Conservation (phyloP, 306 rosid genomes). For the Dryas alaskensis region DNA sequence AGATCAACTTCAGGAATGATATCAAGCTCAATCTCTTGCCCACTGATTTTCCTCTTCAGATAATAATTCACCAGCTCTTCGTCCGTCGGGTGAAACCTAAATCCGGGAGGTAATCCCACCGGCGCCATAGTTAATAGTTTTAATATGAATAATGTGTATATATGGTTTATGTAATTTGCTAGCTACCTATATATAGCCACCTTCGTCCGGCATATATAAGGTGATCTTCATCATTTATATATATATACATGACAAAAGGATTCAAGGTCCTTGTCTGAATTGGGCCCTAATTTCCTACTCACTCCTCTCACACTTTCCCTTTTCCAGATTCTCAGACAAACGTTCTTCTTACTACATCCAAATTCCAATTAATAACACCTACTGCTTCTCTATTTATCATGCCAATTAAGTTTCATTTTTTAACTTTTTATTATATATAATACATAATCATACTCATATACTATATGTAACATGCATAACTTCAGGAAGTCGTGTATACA, state of each 20-base stretch:
- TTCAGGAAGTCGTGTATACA: no score
- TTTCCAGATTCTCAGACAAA: slow-evolving; percentile 84
- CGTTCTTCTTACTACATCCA: slow-evolving; percentile 54
- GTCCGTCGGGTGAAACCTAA: slow-evolving; percentile 96
- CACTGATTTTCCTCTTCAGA: slow-evolving; percentile 83
- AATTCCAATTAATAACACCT: not conserved
- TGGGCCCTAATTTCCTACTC: slow-evolving; percentile 46
- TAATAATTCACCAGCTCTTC: slow-evolving; percentile 96
- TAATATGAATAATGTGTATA: no score
- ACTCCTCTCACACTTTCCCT: slow-evolving; percentile 48
- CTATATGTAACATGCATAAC: not conserved
- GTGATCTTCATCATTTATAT: slow-evolving; percentile 33
- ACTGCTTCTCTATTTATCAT: not conserved
- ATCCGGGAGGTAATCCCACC: slow-evolving; percentile 99
- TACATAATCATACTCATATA: no score
- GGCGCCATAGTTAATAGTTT: slow-evolving; percentile 58
- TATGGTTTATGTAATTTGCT: no score
- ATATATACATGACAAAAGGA: slow-evolving; percentile 38
- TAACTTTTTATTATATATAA: not conserved
- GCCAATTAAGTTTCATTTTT: not conserved
- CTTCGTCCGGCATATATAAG: no score
- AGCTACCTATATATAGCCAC: no score
- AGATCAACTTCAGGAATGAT: slow-evolving; percentile 98
- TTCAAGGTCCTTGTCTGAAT: slow-evolving; percentile 62
- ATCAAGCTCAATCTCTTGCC: slow-evolving; percentile 95